These are phyloP conservation scores for Fusarium pseudonygamai DNA, from an alignment of 2,329 filamentous ascomycete genomes.

Conservation along the genomic window DNA sequence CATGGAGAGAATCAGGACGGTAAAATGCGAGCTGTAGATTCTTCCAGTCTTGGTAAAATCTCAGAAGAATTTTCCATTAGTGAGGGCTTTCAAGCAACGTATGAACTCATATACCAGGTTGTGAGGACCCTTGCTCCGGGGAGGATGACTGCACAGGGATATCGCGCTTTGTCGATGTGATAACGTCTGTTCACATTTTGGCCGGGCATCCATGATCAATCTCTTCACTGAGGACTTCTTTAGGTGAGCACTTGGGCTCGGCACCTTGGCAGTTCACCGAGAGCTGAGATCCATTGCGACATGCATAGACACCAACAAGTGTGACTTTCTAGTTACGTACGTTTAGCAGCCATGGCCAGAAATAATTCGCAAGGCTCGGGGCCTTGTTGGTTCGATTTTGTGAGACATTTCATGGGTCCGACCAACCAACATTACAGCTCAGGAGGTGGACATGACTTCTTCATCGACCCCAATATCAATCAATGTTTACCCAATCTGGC, in stretches of 20 bases:
- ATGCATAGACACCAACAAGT: slow-evolving; percentile 22
- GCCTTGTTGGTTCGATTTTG: slow-evolving; percentile 29
- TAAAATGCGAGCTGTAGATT: not conserved
- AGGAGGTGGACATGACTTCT: slow-evolving; percentile 10
- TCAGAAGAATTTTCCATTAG: not conserved
- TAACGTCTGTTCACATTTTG: slow-evolving; percentile 24
- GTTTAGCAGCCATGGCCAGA: not conserved
- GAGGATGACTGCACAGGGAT: slow-evolving; percentile 26
- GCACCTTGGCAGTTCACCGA: slow-evolving; percentile 26
- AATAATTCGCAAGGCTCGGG: slow-evolving; percentile 33
- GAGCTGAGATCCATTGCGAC: not conserved
- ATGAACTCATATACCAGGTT: not conserved
- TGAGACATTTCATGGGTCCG: slow-evolving; percentile 31
- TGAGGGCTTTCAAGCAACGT: not conserved
- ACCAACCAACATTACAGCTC: not conserved
- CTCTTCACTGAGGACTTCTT: slow-evolving; percentile 31
- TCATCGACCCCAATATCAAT: slow-evolving; percentile 2
- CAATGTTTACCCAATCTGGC: not conserved
- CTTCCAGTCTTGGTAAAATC: not conserved
- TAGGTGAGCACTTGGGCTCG: slow-evolving; percentile 20
- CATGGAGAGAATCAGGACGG: not conserved
- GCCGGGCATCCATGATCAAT: slow-evolving; percentile 33
- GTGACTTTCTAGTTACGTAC: not conserved
- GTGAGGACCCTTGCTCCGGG: slow-evolving; percentile 16
- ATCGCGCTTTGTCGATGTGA: slow-evolving; percentile 30